A percentile compares a stretch with the other conserved stretches of the same genome.
phyloP scores from a whole-genome alignment of 805 yeast species.

The Kregervanrija pseudodelftensis region DNA sequence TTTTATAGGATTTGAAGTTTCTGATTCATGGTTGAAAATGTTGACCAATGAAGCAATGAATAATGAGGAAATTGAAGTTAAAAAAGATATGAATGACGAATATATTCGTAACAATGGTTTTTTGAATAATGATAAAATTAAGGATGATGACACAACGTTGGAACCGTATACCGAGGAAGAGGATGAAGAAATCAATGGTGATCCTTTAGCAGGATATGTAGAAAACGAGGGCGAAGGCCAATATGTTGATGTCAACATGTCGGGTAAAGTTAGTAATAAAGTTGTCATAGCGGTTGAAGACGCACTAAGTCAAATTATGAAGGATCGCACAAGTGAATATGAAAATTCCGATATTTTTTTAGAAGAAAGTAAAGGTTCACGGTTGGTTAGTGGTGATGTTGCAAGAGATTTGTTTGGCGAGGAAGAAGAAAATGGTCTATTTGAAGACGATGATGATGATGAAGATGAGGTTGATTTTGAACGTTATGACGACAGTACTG shows the following conservation, averaged over 20 bases:
- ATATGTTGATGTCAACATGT: conserved; percentile 28
- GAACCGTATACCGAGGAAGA: background rate
- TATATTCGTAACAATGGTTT: too few species aligned
- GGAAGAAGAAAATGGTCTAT: conserved; percentile 14
- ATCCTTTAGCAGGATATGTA: conserved; percentile 26
- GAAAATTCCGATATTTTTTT: background rate
- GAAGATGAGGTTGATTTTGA: background rate
- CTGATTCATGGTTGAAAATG: conserved; percentile 47
- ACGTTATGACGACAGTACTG: background rate
- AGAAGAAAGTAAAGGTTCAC: conserved; percentile 13
- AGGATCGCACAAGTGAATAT: conserved; percentile 12
- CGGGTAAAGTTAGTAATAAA: conserved; percentile 32
- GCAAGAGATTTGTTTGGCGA: conserved; percentile 28
- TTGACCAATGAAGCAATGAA: conserved; percentile 33
- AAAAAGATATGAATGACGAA: background rate
- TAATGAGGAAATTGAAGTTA: background rate
- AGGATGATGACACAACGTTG: too few species aligned
- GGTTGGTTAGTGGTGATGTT: conserved; percentile 22
- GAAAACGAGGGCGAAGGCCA: conserved; percentile 16
- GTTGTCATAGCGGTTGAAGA: conserved; percentile 59
- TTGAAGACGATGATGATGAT: conserved; percentile 6
- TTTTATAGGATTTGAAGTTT: conserved; percentile 52
- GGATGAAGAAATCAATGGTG: conserved; percentile 24
- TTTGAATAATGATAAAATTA: too few species aligned
- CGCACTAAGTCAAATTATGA: conserved; percentile 57